A percentile compares a stretch with the other conserved stretches of the same genome.
Evolutionary conservation across 495 filamentous ascomycete species (phyloP).

Genomic region (Talaromyces proteolyticus): DNA sequence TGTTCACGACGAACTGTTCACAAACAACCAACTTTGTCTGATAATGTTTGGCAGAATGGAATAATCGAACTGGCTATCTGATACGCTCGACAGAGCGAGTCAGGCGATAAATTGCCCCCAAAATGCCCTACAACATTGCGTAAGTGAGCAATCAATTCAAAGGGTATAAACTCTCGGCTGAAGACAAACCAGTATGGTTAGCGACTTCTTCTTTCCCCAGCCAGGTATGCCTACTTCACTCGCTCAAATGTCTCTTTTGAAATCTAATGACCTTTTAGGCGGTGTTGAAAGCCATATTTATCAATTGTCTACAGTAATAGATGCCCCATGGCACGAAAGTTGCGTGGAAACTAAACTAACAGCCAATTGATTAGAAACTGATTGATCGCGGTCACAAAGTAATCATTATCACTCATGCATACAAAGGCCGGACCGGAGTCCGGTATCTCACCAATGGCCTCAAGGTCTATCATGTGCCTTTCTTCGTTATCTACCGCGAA

Average conservation of each 20-base stretch:
- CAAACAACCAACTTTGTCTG: background rate
- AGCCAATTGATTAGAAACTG: constrained; percentile 54
- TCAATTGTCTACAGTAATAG: constrained; percentile 70
- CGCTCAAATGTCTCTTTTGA: background rate
- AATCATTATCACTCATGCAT: constrained; percentile 96
- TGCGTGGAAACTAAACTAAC: too few species aligned
- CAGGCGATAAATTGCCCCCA: constrained; percentile 10
- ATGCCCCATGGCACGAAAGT: background rate
- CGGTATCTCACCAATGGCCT: constrained; percentile 96
- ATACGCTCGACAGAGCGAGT: constrained; percentile 2
- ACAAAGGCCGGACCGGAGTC: constrained; percentile 84
- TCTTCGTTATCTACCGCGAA: constrained; percentile 90
- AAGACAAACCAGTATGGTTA: constrained; percentile 71
- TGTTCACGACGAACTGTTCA: too few species aligned
- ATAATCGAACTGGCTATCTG: background rate
- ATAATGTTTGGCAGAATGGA: background rate
- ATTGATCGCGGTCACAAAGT: constrained; percentile 97
- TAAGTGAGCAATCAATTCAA: constrained; percentile 37
- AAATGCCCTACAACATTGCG: constrained; percentile 71
- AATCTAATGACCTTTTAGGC: constrained; percentile 37
- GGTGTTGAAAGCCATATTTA: constrained; percentile 98
- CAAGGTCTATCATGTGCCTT: constrained; percentile 97
- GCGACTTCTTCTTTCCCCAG: constrained; percentile 98
- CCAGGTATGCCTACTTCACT: constrained; percentile 50
- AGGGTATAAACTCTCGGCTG: too few species aligned